These are phyloP conservation scores for Leptoxyphium fumago DNA, from an alignment of 2,329 filamentous ascomycete genomes.

Conservation along the genomic window DNA sequence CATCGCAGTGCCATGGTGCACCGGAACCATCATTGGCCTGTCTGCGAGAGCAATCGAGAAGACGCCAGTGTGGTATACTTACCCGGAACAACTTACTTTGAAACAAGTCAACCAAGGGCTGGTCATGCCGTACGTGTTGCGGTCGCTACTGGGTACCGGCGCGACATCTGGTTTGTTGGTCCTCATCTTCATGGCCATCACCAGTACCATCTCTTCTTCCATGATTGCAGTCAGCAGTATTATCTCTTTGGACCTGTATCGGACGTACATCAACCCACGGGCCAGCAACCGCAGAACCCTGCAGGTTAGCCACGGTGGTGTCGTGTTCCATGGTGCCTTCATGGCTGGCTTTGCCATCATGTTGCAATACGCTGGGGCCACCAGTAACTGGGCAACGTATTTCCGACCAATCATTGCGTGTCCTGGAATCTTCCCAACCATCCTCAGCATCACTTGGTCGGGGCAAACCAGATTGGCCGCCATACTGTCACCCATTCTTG, in stretches of 20 bases:
- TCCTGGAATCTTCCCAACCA: conserved; percentile 30
- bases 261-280: conserved; percentile 24
- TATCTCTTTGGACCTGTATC: conserved; percentile 27
- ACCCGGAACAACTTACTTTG: conserved; percentile 12
- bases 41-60: conserved; percentile 30
- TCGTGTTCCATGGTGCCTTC: conserved; percentile 29
- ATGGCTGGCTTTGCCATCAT: conserved; percentile 34
- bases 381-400: conserved; percentile 33
- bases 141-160: conserved; percentile 10
- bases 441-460: conserved; percentile 31
- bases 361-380: conserved; percentile 34
- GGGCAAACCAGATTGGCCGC: conserved; percentile 32
- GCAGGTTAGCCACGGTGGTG: conserved; percentile 26
- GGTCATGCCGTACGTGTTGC: conserved; percentile 10
- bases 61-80: conserved; percentile 29
- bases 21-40: conserved; percentile 33
- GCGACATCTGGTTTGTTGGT: conserved; percentile 12
- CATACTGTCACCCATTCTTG: conserved; percentile 31
- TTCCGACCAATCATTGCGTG: conserved; percentile 28
- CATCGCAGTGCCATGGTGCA: conserved; percentile 34
- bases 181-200: conserved; percentile 17
- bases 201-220: conserved; percentile 19
- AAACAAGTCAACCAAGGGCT: conserved; percentile 13
- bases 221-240: conserved; percentile 26
- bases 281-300: conserved; percentile 23